A percentile compares a stretch with the other conserved stretches of the same genome.
Evolutionary conservation across 495 filamentous ascomycete genomes (phyloP).

Genomic region (Xylaria scruposa): DNA sequence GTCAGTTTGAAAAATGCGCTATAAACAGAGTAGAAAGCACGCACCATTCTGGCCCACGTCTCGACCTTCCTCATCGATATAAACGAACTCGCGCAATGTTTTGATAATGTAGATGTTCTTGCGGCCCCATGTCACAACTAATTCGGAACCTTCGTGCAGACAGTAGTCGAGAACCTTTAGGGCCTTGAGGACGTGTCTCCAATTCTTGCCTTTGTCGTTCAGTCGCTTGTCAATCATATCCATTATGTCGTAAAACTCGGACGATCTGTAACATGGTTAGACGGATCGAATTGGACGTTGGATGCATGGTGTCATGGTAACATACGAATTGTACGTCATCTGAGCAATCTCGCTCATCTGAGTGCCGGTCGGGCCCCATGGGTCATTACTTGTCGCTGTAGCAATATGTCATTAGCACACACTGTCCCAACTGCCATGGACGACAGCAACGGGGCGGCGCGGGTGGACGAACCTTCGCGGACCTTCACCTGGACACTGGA

Average conservation of each 20-base stretch:
- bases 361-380: conserved; percentile 97
- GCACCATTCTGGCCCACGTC: conserved; percentile 96
- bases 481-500: conserved; percentile 98
- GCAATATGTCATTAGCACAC: conserved; percentile 38
- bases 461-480: conserved; percentile 83
- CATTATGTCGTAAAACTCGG: conserved; percentile 99
- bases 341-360: conserved; percentile 99
- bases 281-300: conserved; percentile 14
- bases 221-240: conserved; percentile 99
- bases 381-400: conserved; percentile 96
- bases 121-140: conserved; percentile 96
- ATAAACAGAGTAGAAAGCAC: neutral
- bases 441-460: conserved; percentile 9
- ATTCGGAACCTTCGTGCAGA: conserved; percentile 94
- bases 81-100: conserved; percentile 94
- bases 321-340: conserved; percentile 95
- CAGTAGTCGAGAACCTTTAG: conserved; percentile 98
- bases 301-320: conserved; percentile 21
- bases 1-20: conserved; percentile 24
- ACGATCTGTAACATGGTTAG: conserved; percentile 64
- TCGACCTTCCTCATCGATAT: conserved; percentile 90
- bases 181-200: conserved; percentile 97
- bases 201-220: conserved; percentile 99
- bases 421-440: conserved; percentile 12
- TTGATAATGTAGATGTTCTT: conserved; percentile 99